These are phyloP conservation scores for Mucuna pruriens DNA, from an alignment of 306 rosid species.

Conservation along the genomic window DNA sequence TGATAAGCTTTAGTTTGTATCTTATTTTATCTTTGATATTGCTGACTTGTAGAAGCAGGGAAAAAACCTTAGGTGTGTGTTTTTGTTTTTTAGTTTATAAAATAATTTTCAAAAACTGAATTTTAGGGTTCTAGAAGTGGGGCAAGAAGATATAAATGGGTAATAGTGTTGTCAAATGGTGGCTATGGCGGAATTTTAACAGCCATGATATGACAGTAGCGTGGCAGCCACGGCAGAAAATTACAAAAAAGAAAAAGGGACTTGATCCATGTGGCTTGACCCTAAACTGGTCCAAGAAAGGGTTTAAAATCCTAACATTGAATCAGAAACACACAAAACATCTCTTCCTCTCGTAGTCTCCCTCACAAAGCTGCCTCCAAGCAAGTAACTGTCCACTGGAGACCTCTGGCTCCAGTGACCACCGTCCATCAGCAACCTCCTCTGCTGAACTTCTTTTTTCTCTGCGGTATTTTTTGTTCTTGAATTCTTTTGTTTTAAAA, in stretches of 20 bases:
- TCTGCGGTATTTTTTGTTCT: background rate
- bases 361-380: background rate
- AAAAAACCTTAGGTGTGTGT: background rate
- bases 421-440: background rate
- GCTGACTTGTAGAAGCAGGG: slow-evolving; percentile 8
- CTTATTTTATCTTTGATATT: slow-evolving; percentile 5
- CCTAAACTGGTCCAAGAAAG: background rate
- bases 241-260: background rate
- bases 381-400: background rate
- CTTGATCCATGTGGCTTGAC: background rate
- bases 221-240: background rate
- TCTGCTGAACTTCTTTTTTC: background rate
- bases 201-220: background rate
- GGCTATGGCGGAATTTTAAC: background rate
- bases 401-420: too few relatives aligned
- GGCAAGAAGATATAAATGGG: background rate
- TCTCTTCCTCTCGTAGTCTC: background rate
- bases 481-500: background rate
- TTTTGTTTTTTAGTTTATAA: background rate
- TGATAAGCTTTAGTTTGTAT: background rate
- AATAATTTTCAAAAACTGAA: background rate
- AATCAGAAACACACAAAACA: background rate
- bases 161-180: background rate
- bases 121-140: background rate
- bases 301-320: background rate